These are phyloP conservation scores for Pinus tabuliformis DNA, from an alignment of 75 land plant genomes.

Conservation along the genomic window DNA sequence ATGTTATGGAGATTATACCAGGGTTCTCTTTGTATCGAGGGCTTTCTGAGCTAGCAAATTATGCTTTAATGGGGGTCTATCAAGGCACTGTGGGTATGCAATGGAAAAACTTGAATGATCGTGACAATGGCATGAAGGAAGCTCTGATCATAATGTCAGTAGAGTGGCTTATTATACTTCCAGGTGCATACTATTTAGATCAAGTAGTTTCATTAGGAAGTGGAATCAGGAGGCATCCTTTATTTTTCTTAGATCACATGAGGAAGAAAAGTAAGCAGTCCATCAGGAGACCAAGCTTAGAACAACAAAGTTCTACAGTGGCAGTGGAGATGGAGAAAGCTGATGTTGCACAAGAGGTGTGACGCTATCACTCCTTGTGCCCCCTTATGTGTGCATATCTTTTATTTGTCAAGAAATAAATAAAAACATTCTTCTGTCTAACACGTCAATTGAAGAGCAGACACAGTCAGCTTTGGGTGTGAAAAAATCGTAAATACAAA, in stretches of 20 bases:
- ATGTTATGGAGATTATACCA: slow-evolving; percentile 84
- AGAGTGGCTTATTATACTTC: slow-evolving; percentile 70
- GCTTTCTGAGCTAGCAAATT: slow-evolving; percentile 75
- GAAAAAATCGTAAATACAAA: not conserved
- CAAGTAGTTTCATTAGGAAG: slow-evolving; percentile 46
- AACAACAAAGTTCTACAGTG: slow-evolving; percentile 13
- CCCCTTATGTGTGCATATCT: not conserved
- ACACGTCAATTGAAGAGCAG: not conserved
- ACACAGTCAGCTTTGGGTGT: not conserved
- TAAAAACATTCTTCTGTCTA: not conserved
- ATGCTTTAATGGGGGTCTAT: slow-evolving; percentile 48
- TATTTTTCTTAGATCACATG: slow-evolving; percentile 53
- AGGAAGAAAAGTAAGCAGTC: slow-evolving; percentile 8
- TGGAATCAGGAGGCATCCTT: slow-evolving; percentile 50
- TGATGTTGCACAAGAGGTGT: slow-evolving; percentile 39
- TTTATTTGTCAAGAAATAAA: not conserved
- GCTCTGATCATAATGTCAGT: slow-evolving; percentile 65
- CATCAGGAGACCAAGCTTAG: slow-evolving; percentile 14
- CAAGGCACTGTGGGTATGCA: slow-evolving; percentile 68
- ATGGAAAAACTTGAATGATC: slow-evolving; percentile 67
- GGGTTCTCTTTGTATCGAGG: slow-evolving; percentile 84
- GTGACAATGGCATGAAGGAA: slow-evolving; percentile 59
- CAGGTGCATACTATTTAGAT: slow-evolving; percentile 68
- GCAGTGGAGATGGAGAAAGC: slow-evolving; percentile 18
- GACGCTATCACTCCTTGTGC: not conserved